Conservation (phyloP, 73 alveolate species). For the Effrenium voratum region DNA sequence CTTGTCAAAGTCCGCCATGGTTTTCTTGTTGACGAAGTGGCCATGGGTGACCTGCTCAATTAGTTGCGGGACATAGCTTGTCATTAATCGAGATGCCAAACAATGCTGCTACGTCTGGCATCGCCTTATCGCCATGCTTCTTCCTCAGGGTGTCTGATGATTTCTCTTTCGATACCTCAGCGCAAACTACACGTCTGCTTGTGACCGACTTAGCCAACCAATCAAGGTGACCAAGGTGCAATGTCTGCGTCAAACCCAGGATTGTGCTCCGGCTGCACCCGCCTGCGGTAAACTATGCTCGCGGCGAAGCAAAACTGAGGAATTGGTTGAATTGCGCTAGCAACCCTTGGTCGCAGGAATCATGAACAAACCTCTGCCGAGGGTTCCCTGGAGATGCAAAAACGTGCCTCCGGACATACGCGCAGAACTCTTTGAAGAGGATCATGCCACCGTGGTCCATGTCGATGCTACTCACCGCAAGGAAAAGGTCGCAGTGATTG, state of each 20-base stretch:
- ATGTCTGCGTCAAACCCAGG: conserved; percentile 87
- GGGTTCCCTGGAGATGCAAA: too few relatives aligned
- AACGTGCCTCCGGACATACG: conserved; percentile 28
- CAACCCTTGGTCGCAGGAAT: too few relatives aligned
- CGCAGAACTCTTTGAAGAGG: conserved; percentile 82
- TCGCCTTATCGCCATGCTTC: conserved; percentile 74
- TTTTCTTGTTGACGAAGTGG: conserved; percentile 70
- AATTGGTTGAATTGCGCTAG: too few relatives aligned
- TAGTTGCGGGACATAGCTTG: neutral
- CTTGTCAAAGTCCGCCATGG: conserved; percentile 79
- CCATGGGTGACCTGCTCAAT: conserved; percentile 65
- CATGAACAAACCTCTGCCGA: too few relatives aligned
- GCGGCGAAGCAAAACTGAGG: too few relatives aligned
- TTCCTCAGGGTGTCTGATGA: conserved; percentile 69
- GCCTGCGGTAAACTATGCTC: too few relatives aligned
- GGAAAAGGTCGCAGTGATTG: too few relatives aligned
- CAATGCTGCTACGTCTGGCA: neutral
- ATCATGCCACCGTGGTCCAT: conserved; percentile 73
- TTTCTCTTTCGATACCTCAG: conserved; percentile 51
- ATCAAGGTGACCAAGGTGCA: neutral
- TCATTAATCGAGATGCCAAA: neutral
- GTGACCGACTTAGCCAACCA: neutral
- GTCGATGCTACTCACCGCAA: conserved; percentile 30
- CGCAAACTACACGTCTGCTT: neutral
- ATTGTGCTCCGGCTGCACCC: conserved; percentile 77